Evolutionary conservation across 1,284 basidiomycete genomes (phyloP), one percentile per base, ranked within the genome.

Genomic region (Stereum hirsutum): DNA sequence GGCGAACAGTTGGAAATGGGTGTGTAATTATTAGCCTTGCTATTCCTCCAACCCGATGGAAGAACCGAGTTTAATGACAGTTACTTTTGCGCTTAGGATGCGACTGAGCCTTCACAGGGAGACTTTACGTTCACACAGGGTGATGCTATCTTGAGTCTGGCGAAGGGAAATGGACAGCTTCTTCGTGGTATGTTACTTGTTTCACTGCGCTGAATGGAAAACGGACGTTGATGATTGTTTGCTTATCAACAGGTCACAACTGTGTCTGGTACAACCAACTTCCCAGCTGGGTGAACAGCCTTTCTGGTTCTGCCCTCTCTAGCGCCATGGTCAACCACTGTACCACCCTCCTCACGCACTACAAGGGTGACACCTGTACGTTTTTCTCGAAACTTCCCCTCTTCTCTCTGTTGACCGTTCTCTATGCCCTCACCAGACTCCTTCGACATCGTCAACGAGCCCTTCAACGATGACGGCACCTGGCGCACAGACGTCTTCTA

Each of bases 381-480:
- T 57, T 24, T 47, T 6, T 2, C n/a, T n/a, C n/a, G n/a, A n/a
- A n/a, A n/a, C n/a, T n/a, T n/a, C n/a, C n/a, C n/a, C n/a, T n/a
- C n/a, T n/a, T n/a, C n/a, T n/a, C n/a, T n/a, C n/a, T n/a, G n/a
- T n/a, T n/a, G n/a, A n/a, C n/a, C n/a, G n/a, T n/a, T n/a, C n/a
- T n/a, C n/a, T n/a, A n/a, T n/a, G n/a, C n/a, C n/a, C n/a, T n/a
- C n/a, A n/a, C n/a, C n/a, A 53, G 47, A 53, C 41, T 37, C 50
- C 35, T 66, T 64, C 64, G 66, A 69, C 46, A 63, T 68, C 10
- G 56, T 66, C 17, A 68, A 68, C 33, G 62, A 80, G 51, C 69
- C 74, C 2, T 70, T 79, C 58, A 76, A 77, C 50, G 76, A 79
- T 19, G 70, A 78, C 50, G 76, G 76, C 6, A 74, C 70, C 4